Percentiles rank a stretch among this genome's conserved stretches.
phyloP scores from a whole-genome alignment of 768 basidiomycete species.

The Lactifluus subvellereus region DNA sequence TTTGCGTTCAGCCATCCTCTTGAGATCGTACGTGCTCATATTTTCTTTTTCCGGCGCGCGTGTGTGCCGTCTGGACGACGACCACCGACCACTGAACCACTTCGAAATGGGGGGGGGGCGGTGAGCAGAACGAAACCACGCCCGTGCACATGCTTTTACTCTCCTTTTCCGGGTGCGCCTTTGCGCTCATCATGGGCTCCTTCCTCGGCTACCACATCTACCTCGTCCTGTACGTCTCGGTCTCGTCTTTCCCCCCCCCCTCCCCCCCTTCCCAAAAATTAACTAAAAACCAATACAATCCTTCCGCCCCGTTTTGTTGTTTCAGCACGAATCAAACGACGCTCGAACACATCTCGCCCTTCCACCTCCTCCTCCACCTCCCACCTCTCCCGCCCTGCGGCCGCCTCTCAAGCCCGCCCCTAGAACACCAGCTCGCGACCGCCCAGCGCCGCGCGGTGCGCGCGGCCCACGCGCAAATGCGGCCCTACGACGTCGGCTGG shows the following conservation, averaged over 20 bases:
- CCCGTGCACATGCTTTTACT: slow-evolving; percentile 69
- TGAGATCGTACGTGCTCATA: slow-evolving; percentile 45
- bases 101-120: too few relatives aligned
- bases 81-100: too few relatives aligned
- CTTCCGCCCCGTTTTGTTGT: too few relatives aligned
- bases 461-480: slow-evolving; percentile 54
- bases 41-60: background rate
- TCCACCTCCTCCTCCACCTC: slow-evolving; percentile 63
- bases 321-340: slow-evolving; percentile 83
- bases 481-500: slow-evolving; percentile 71
- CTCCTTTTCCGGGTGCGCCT: slow-evolving; percentile 50
- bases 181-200: slow-evolving; percentile 64
- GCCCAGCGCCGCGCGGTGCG: slow-evolving; percentile 60
- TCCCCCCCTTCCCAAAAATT: too few relatives aligned
- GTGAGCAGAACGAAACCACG: slow-evolving; percentile 49
- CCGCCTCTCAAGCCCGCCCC: slow-evolving; percentile 58
- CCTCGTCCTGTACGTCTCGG: slow-evolving; percentile 60
- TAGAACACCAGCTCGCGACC: slow-evolving; percentile 65
- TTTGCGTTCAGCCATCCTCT: slow-evolving; percentile 63
- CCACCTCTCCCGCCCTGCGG: slow-evolving; percentile 51
- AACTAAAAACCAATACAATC: background rate
- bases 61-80: too few relatives aligned
- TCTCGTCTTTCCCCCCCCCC: slow-evolving; percentile 11
- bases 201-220: slow-evolving; percentile 75
- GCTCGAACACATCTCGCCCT: slow-evolving; percentile 68